Evolutionary conservation across 75 land plant species (phyloP).

Genomic region (Isoetes taiwanensis): DNA sequence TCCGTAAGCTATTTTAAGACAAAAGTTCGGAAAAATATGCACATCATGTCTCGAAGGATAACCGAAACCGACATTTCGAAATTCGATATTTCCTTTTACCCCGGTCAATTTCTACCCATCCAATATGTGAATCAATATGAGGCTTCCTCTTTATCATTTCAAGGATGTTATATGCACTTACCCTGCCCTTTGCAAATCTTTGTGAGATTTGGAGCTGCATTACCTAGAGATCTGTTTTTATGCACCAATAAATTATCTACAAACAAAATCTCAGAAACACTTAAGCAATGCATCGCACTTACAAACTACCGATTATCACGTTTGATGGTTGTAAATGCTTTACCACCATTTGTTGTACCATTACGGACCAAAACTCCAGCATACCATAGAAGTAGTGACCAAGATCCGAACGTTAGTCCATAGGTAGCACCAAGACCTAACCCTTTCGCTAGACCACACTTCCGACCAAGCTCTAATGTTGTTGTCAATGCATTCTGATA

Average conservation of each 20-base stretch:
- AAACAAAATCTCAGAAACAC: too few relatives aligned
- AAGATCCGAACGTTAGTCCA: slow-evolving; percentile 19
- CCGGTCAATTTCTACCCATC: too few relatives aligned
- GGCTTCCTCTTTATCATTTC: slow-evolving; percentile 31
- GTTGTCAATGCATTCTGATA: slow-evolving; percentile 13
- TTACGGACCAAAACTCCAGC: slow-evolving; percentile 17
- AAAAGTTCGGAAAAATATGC: too few relatives aligned
- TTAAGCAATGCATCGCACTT: too few relatives aligned
- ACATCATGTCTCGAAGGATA: too few relatives aligned
- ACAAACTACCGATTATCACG: slow-evolving; percentile 22
- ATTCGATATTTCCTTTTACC: too few relatives aligned
- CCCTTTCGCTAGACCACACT: slow-evolving; percentile 20
- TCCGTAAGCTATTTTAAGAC: too few relatives aligned
- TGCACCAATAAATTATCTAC: too few relatives aligned
- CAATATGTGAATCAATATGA: too few relatives aligned
- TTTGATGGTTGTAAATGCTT: slow-evolving; percentile 25
- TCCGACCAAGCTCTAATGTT: slow-evolving; percentile 14
- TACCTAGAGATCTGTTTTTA: slow-evolving; percentile 69
- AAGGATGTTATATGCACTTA: slow-evolving; percentile 42
- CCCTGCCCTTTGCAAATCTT: slow-evolving; percentile 49
- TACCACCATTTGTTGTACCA: slow-evolving; percentile 20
- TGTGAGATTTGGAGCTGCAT: slow-evolving; percentile 47
- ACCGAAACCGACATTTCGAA: too few relatives aligned
- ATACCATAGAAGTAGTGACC: slow-evolving; percentile 26
- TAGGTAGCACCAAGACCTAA: slow-evolving; percentile 18